Conservation (phyloP, 768 basidiomycete genomes). For the Antrodiella citrinella region DNA sequence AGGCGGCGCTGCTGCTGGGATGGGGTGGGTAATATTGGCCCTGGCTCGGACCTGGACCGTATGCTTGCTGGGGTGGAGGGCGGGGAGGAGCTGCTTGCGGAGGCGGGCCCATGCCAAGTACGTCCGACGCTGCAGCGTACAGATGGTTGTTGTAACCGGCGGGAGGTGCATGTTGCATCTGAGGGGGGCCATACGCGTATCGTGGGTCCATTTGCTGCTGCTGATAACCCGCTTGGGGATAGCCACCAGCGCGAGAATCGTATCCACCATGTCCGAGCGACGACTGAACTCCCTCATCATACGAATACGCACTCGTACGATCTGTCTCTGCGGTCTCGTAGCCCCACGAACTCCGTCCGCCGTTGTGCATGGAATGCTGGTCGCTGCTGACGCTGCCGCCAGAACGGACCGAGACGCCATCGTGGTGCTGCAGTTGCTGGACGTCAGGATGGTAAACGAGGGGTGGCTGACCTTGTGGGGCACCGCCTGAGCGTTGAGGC, state of each 20-base stretch:
- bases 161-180: background rate
- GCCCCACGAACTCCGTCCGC: slow-evolving; percentile 19
- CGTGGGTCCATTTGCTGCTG: slow-evolving; percentile 5
- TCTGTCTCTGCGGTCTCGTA: slow-evolving; percentile 27
- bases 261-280: slow-evolving; percentile 9
- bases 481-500: background rate
- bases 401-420: slow-evolving; percentile 20
- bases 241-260: slow-evolving; percentile 1
- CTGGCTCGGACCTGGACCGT: background rate
- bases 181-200: slow-evolving; percentile 17
- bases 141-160: slow-evolving; percentile 43
- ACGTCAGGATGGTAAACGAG: slow-evolving; percentile 1
- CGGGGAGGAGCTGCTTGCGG: slow-evolving; percentile 24
- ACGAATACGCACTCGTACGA: slow-evolving; percentile 27
- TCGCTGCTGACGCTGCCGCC: slow-evolving; percentile 25
- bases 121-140: slow-evolving; percentile 72
- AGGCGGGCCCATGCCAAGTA: slow-evolving; percentile 70
- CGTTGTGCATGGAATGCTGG: slow-evolving; percentile 15
- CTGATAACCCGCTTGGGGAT: slow-evolving; percentile 5
- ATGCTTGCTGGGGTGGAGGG: slow-evolving; percentile 3
- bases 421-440: slow-evolving; percentile 12
- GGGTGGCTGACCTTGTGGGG: background rate
- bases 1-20: background rate
- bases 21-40: background rate
- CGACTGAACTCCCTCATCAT: slow-evolving; percentile 24